These are phyloP conservation scores for Tilletia horrida DNA, from an alignment of 1,284 basidiomycete genomes.

Conservation along the genomic window DNA sequence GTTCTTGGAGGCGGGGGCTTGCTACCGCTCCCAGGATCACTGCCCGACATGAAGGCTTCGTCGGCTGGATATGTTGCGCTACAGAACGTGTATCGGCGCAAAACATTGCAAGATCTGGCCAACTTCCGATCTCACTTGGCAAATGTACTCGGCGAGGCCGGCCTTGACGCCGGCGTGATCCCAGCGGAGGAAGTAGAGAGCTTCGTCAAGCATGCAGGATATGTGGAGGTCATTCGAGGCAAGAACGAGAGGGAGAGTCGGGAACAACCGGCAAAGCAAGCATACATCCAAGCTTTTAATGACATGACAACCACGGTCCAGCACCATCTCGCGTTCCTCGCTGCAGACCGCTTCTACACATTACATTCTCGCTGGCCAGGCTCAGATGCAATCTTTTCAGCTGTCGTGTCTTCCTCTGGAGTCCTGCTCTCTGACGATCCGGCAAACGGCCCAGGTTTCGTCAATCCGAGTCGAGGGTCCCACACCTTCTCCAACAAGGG, in stretches of 20 bases:
- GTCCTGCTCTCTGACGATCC: conserved; percentile 15
- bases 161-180: conserved; percentile 48
- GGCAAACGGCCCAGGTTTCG: conserved; percentile 8
- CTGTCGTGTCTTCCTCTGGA: conserved; percentile 10
- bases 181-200: conserved; percentile 63
- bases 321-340: conserved; percentile 56
- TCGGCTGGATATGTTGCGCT: conserved; percentile 76
- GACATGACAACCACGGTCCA: conserved; percentile 48
- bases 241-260: conserved; percentile 57
- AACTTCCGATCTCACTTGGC: conserved; percentile 55
- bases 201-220: conserved; percentile 88
- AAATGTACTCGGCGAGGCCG: conserved; percentile 46
- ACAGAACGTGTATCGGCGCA: conserved; percentile 71
- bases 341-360: conserved; percentile 57
- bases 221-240: conserved; percentile 72
- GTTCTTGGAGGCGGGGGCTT: conserved; percentile 25
- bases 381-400: conserved; percentile 18
- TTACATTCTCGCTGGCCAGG: conserved; percentile 58
- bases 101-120: conserved; percentile 68
- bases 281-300: conserved; percentile 32
- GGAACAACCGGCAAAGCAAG: conserved; percentile 52
- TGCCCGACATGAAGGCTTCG: conserved; percentile 95
- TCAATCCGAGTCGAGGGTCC: not conserved
- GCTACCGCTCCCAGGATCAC: conserved; percentile 65
- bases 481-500: not conserved